These are phyloP conservation scores for Nicotiana knightiana DNA, from an alignment of 257 asterid genomes.

Conservation along the genomic window DNA sequence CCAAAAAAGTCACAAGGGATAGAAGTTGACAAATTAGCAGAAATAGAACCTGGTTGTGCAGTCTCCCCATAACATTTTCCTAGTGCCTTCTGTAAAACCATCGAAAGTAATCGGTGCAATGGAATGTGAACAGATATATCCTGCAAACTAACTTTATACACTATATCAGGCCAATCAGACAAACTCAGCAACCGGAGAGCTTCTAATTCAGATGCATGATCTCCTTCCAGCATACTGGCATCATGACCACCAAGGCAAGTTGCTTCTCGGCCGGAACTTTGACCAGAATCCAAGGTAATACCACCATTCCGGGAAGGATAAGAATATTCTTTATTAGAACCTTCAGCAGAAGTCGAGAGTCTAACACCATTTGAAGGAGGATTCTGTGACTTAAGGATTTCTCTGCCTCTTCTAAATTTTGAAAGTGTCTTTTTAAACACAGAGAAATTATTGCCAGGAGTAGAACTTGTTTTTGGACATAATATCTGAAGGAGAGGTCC, in stretches of 20 bases:
- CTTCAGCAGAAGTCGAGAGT: slow-evolving; percentile 6
- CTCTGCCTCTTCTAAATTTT: slow-evolving; percentile 60
- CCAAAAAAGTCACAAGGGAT: slow-evolving; percentile 52
- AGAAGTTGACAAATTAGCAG: slow-evolving; percentile 31
- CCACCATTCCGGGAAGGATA: slow-evolving; percentile 25
- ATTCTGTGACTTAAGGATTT: slow-evolving; percentile 35
- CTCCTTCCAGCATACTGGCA: slow-evolving; percentile 51
- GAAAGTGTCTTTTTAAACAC: slow-evolving; percentile 68
- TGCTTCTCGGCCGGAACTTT: slow-evolving; percentile 29
- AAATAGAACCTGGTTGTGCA: neutral
- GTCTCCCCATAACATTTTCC: slow-evolving; percentile 65
- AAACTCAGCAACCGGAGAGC: slow-evolving; percentile 62
- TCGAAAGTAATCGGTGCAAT: slow-evolving; percentile 74
- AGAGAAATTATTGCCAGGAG: slow-evolving; percentile 54
- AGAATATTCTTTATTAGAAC: slow-evolving; percentile 11
- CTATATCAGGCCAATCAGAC: slow-evolving; percentile 83
- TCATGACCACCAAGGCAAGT: slow-evolving; percentile 38
- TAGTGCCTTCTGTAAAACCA: slow-evolving; percentile 68
- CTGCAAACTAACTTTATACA: slow-evolving; percentile 83
- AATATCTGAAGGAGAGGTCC: slow-evolving; percentile 44
- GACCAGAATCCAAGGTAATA: slow-evolving; percentile 40
- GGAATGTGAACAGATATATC: slow-evolving; percentile 87
- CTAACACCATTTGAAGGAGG: slow-evolving; percentile 21
- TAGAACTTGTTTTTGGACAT: slow-evolving; percentile 47
- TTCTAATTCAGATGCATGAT: slow-evolving; percentile 52